A percentile compares a stretch with the other conserved stretches of the same genome.
phyloP scores from a whole-genome alignment of 148 eudicot genomes.

The Fallopia convolvulus region DNA sequence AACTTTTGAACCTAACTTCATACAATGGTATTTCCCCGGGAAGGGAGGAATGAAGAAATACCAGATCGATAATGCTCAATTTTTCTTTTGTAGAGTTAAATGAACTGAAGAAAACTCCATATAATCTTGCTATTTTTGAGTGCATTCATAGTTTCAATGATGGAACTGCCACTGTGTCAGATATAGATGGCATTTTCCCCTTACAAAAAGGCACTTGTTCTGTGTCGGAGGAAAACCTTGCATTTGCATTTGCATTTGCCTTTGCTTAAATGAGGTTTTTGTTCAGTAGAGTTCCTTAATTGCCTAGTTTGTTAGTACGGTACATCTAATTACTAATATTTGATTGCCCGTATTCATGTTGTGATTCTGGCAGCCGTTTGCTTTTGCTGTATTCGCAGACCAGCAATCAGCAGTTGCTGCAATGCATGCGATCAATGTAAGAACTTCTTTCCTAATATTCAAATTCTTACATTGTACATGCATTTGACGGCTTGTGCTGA shows the following conservation, averaged over 20 bases:
- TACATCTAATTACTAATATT: not conserved
- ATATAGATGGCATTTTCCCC: not conserved
- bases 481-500: slow-evolving; percentile 1
- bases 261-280: not conserved
- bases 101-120: not conserved
- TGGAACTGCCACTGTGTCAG: not conserved
- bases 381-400: slow-evolving; percentile 13
- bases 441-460: slow-evolving; percentile 11
- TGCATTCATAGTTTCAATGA: not conserved
- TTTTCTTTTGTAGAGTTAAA: not conserved
- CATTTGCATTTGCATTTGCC: not conserved
- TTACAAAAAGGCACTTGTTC: not conserved
- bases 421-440: slow-evolving; percentile 81
- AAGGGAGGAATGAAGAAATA: too few relatives aligned
- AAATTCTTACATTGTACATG: not conserved
- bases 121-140: not conserved
- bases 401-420: slow-evolving; percentile 72
- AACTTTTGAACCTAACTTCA: too few relatives aligned
- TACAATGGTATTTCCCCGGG: too few relatives aligned
- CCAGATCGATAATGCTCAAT: not conserved
- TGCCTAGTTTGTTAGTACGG: not conserved
- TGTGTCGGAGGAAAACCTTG: not conserved
- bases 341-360: not conserved
- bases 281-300: not conserved
- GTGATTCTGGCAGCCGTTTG: slow-evolving; percentile 10